These are phyloP conservation scores for Penicillium sp. DNA, from an alignment of 2,329 filamentous ascomycete genomes.

Conservation along the genomic window DNA sequence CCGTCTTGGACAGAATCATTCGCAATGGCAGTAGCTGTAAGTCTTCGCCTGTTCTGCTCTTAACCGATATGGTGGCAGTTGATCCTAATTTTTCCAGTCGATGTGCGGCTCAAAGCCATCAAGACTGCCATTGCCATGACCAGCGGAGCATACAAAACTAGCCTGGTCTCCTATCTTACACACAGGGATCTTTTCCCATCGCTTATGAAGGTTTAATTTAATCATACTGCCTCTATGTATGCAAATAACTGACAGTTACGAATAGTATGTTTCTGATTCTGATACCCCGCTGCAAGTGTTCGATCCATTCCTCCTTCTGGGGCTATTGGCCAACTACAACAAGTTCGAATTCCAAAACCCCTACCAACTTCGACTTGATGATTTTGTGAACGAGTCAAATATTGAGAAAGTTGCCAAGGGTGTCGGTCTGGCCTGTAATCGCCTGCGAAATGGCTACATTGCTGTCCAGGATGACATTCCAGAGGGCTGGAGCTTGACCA, in stretches of 20 bases:
- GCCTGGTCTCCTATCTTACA: conserved; percentile 89
- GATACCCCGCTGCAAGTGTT: conserved; percentile 64
- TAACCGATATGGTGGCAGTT: too few relatives aligned
- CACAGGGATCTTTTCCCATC: conserved; percentile 92
- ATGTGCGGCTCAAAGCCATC: conserved; percentile 75
- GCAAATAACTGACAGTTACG: not conserved
- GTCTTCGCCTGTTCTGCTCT: conserved; percentile 32
- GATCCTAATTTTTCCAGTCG: conserved; percentile 52
- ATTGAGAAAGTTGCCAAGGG: conserved; percentile 79
- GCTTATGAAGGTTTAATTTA: conserved; percentile 74
- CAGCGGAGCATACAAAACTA: conserved; percentile 94
- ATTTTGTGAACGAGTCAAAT: conserved; percentile 88
- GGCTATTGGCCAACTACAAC: conserved; percentile 94
- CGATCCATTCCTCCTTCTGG: conserved; percentile 78
- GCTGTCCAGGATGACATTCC: conserved; percentile 86
- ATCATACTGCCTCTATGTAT: conserved; percentile 11
- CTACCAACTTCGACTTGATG: conserved; percentile 85
- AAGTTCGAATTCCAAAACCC: conserved; percentile 99
- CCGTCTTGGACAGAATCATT: conserved; percentile 77
- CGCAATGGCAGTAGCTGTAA: conserved; percentile 70
- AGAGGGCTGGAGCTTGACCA: conserved; percentile 82
- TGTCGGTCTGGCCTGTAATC: conserved; percentile 70
- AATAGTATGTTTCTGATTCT: conserved; percentile 76
- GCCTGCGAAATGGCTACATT: conserved; percentile 72
- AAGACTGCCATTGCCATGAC: conserved; percentile 79